Conservation (phyloP, 495 filamentous ascomycete species). For the Chaetomidium leptoderma region DNA sequence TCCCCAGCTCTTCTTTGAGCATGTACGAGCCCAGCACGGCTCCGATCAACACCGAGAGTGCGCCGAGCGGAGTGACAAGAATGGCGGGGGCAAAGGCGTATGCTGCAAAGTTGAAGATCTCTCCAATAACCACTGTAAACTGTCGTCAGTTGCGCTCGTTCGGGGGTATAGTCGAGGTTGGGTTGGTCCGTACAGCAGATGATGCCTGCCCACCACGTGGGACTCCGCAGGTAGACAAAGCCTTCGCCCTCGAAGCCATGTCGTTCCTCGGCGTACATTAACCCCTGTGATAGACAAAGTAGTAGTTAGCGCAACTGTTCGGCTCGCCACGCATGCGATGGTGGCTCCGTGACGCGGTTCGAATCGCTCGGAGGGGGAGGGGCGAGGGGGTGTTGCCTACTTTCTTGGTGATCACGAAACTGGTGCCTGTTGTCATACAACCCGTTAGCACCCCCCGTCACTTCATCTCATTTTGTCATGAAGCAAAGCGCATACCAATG, state of each 20-base stretch:
- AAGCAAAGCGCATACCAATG: constrained; percentile 64
- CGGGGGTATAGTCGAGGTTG: not conserved
- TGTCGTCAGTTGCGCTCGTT: constrained; percentile 18
- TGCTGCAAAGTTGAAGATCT: constrained; percentile 93
- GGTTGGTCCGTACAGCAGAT: constrained; percentile 61
- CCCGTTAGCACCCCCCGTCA: constrained; percentile 25
- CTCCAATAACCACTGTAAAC: constrained; percentile 67
- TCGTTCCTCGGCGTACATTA: constrained; percentile 81
- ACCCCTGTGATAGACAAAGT: constrained; percentile 54
- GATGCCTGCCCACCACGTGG: constrained; percentile 94
- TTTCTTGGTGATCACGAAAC: constrained; percentile 93
- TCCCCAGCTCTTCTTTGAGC: constrained; percentile 80
- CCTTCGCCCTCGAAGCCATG: constrained; percentile 97
- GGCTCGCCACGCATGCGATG: not conserved
- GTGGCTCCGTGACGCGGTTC: not conserved
- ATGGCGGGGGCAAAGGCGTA: constrained; percentile 98
- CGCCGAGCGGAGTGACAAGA: constrained; percentile 89
- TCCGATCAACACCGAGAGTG: constrained; percentile 89
- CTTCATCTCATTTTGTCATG: not conserved
- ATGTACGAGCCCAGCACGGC: constrained; percentile 94
- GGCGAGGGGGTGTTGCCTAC: too few species aligned
- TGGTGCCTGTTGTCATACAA: constrained; percentile 64
- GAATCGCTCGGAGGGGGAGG: not conserved
- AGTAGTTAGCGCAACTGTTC: constrained; percentile 22
- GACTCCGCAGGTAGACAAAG: constrained; percentile 85